Evolutionary conservation across 192 early-diverging fungal species (phyloP), one percentile per base, ranked within the genome.

Genomic region (Umbelopsis vinacea): DNA sequence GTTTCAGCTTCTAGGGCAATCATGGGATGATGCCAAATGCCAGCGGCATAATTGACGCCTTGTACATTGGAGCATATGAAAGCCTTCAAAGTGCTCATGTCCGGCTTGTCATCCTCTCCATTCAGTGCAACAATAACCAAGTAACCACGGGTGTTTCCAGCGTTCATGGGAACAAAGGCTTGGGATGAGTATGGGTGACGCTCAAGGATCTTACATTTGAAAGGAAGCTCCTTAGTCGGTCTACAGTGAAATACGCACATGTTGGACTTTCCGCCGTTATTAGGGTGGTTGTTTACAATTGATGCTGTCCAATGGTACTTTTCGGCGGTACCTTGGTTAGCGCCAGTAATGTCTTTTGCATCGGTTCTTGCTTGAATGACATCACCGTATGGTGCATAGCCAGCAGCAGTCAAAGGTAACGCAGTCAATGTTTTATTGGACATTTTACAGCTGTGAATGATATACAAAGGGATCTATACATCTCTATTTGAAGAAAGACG

Each of bases 11-110:
- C 86, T 11, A 95, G 74, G 9, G 85, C 86, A 52, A 96, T 84
- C 93, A 96, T 95, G 19, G 95, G 95, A 78, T 94, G 93, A 76
- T 96, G 95, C 95, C 95, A 96, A 52, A 89, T 85, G 74, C 91
- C 92, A 15, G 88, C 84, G 66, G 84, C 80, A 78, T 96, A 96
- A 79, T 89, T 95, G 71, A 96, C 86, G 2, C 92, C 95, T 81
- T 95, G 93, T 10, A 81, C 87, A 19, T 81, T 83, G 68, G 73
- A 80, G 19, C 87, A 92, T 26, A 92, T 79, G 76, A 95, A 95
- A 2, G 92, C 92, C 23, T 84, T 87, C 21, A 96, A 70, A 2
- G 93, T 92, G 52, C 69, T 76, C 75, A 91, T 69, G 76, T 95
- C 90, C 37, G 95, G 95, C 50, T 71, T 85, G 55, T 92, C 91